Base-by-base conservation (phyloP, 2,329 filamentous ascomycete species). In the Lecanosticta acicola region DNA sequence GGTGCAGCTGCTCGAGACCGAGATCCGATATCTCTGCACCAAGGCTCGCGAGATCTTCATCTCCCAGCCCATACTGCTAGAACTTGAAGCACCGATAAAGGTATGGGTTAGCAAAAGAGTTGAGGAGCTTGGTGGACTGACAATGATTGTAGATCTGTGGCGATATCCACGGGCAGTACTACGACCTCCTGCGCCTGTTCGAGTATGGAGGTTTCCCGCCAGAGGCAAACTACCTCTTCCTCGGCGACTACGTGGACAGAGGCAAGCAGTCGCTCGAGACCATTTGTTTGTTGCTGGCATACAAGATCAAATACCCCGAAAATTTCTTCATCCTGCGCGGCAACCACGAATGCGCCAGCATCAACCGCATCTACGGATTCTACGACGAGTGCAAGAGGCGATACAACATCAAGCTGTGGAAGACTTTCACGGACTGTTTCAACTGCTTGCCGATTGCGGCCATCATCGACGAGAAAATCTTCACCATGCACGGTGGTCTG, bases 301-400 rank as follows among this genome's bases (percentile, higher is more conserved):
- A 97, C 81, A 98, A 98, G 81, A 94, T 98, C 80, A 97, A 97
- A 76, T 97, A 95, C 69, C 93, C 93, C 39, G 93, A 98, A 74
- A 98, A 98, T 77, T 97, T 98, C 76, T 98, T 98, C 77, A 86
- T 98, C 58, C 81, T 98, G 49, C 88, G 93, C 59, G 93, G 93
- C 55, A 98, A 98, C 77, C 93, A 98, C 77, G 93, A 98, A 72
- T 97, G 93, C 73, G 93, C 93, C 49, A 94, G 87, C 43, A 94
- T 98, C 77, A 98, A 94, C 76, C 88, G 93, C 66, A 94, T 97
- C 71, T 98, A 98, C 70, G 93, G 93, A 50, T 98, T 98, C 77
- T 98, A 98, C 77, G 93, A 98, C 66, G 91, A 98, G 73, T 98
- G 91, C 83, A 98, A 98, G 78, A 85, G 93, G 66, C 81, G 91